These are phyloP conservation scores for Oropetium thomaeum DNA, from an alignment of 176 grass and related monocot genomes.

Conservation along the genomic window DNA sequence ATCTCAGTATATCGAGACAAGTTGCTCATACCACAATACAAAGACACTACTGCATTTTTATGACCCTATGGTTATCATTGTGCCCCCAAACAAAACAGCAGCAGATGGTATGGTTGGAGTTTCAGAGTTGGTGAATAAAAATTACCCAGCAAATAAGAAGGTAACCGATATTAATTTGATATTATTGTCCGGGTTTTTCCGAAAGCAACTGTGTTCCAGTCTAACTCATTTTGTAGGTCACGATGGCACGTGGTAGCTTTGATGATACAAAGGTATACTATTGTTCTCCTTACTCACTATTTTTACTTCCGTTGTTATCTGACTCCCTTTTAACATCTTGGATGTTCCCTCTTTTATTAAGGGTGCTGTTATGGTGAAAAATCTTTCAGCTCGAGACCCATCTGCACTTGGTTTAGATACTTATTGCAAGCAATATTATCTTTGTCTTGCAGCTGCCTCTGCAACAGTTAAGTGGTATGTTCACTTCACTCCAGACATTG, in stretches of 20 bases:
- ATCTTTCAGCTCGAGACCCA: constrained; percentile 84
- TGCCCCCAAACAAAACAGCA: constrained; percentile 71
- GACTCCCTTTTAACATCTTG: constrained; percentile 7
- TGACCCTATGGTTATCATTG: constrained; percentile 84
- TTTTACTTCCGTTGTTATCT: constrained; percentile 15
- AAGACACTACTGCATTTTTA: constrained; percentile 88
- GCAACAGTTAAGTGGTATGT: constrained; percentile 87
- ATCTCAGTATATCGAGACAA: constrained; percentile 97
- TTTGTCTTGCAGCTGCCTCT: constrained; percentile 78
- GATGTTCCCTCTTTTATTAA: constrained; percentile 35
- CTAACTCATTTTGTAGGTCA: constrained; percentile 56
- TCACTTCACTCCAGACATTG: background rate
- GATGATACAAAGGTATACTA: constrained; percentile 89
- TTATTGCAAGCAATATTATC: constrained; percentile 95
- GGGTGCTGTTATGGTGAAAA: constrained; percentile 76
- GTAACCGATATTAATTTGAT: constrained; percentile 30
- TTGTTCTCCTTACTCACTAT: background rate
- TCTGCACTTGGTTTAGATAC: constrained; percentile 85
- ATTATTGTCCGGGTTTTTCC: constrained; percentile 1
- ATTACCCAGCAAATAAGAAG: constrained; percentile 82
- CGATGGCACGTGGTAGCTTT: constrained; percentile 76
- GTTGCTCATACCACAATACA: constrained; percentile 87
- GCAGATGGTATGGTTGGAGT: constrained; percentile 87
- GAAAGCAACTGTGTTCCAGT: constrained; percentile 3
- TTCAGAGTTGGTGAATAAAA: constrained; percentile 68